Conservation (phyloP, 2,329 filamentous ascomycete genomes). For the Calonectria honghensis region DNA sequence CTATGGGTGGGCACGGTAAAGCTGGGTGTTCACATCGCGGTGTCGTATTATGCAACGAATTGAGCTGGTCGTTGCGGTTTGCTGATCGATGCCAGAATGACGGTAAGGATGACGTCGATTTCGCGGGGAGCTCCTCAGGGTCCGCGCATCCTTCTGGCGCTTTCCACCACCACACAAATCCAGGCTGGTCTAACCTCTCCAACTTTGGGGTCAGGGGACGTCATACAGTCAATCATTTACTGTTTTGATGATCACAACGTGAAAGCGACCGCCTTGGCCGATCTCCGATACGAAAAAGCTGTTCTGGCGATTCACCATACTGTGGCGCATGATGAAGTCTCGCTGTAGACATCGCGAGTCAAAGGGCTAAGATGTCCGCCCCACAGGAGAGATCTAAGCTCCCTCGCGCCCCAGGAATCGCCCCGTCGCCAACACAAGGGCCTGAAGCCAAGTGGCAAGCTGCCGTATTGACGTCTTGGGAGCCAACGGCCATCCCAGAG, state of each 20-base stretch:
- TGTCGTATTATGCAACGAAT: neutral
- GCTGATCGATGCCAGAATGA: conserved; percentile 46
- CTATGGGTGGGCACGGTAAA: conserved; percentile 30
- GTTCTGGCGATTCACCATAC: neutral
- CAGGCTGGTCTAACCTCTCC: neutral
- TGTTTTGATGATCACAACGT: neutral
- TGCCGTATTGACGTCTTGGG: neutral
- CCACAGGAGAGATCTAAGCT: neutral
- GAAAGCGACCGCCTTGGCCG: neutral
- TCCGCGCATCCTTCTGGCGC: conserved; percentile 44
- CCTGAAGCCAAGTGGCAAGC: neutral
- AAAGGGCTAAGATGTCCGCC: neutral
- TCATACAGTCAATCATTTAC: conserved; percentile 16
- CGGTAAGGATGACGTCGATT: conserved; percentile 45
- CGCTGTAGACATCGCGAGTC: neutral
- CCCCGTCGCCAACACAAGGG: neutral
- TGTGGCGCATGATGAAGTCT: neutral
- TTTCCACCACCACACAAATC: conserved; percentile 34
- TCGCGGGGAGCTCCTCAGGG: conserved; percentile 45
- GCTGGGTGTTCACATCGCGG: too few species aligned
- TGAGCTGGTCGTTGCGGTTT: conserved; percentile 27
- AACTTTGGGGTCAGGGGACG: neutral
- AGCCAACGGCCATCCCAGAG: neutral
- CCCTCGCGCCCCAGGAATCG: conserved; percentile 2
- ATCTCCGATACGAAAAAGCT: neutral